Conservation (phyloP, 345 rosid genomes). For the Leavenworthia alabamica region DNA sequence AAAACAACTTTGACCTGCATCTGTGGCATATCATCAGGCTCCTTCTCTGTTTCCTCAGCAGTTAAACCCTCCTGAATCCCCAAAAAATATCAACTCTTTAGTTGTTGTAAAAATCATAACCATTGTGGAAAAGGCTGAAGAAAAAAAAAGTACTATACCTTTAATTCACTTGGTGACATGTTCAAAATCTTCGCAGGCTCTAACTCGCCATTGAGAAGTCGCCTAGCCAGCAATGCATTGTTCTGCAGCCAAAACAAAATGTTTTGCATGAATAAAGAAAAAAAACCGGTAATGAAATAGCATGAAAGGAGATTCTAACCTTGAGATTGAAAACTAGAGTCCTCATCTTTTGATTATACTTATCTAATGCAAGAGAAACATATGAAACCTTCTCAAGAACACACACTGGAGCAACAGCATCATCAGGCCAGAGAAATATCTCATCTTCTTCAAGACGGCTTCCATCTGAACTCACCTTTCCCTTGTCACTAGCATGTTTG, state of each 20-base stretch:
- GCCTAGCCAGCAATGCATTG: conserved; percentile 52
- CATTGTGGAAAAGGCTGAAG: too few relatives aligned
- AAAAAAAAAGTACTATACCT: conserved; percentile 38
- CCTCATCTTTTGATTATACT: conserved; percentile 87
- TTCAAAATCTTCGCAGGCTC: conserved; percentile 68
- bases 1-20: conserved; percentile 55
- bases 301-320: conserved; percentile 40
- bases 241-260: conserved; percentile 36
- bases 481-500: conserved; percentile 34
- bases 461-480: conserved; percentile 38
- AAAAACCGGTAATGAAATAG: background rate
- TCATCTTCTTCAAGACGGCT: conserved; percentile 28
- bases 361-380: conserved; percentile 60
- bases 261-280: background rate
- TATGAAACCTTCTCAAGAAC: conserved; percentile 86
- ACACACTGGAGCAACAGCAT: conserved; percentile 62
- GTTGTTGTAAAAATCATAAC: background rate
- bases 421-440: conserved; percentile 78
- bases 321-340: conserved; percentile 77
- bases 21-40: conserved; percentile 73
- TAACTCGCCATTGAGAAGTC: conserved; percentile 75
- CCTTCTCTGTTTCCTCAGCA: conserved; percentile 72
- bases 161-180: conserved; percentile 88
- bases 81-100: too few relatives aligned
- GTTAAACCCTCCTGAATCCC: conserved; percentile 79